Conservation (phyloP, 2,329 filamentous ascomycete species). For the Sarocladiaceae sp. region DNA sequence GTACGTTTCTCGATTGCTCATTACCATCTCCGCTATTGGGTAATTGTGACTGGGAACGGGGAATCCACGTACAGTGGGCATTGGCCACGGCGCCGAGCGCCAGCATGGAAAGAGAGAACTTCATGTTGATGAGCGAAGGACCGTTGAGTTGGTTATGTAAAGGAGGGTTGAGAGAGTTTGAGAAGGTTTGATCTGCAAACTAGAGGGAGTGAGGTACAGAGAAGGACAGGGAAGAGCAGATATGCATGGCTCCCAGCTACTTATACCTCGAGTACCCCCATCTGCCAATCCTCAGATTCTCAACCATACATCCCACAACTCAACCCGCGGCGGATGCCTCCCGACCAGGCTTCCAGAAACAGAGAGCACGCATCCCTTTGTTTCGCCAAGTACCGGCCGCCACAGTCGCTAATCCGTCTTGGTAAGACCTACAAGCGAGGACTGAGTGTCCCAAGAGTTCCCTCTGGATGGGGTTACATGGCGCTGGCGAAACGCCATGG, state of each 20-base stretch:
- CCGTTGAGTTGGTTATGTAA: constrained; percentile 15
- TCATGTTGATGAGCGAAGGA: constrained; percentile 12
- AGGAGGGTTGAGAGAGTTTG: constrained; percentile 12
- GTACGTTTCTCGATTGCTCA: not conserved
- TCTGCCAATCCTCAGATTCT: not conserved
- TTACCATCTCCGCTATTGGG: too few relatives aligned
- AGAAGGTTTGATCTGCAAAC: not conserved
- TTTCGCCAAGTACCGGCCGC: constrained; percentile 8
- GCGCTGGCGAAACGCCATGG: not conserved
- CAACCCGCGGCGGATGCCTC: constrained; percentile 2
- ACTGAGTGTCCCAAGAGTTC: not conserved
- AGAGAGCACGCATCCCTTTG: not conserved
- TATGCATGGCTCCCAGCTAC: not conserved
- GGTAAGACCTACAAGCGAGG: not conserved
- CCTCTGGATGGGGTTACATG: not conserved
- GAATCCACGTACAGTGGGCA: constrained; percentile 37
- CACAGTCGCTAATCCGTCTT: not conserved
- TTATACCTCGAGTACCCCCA: not conserved
- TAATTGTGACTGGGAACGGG: too few relatives aligned
- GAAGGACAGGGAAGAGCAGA: not conserved
- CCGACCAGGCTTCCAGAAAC: constrained; percentile 6
- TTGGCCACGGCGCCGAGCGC: constrained; percentile 20
- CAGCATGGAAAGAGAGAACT: constrained; percentile 17
- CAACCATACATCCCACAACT: not conserved
- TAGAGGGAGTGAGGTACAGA: not conserved